Percentiles rank a stretch among this genome's conserved stretches.
Conservation (phyloP, 768 basidiomycete genomes). For the Cystoderma amianthinum region DNA sequence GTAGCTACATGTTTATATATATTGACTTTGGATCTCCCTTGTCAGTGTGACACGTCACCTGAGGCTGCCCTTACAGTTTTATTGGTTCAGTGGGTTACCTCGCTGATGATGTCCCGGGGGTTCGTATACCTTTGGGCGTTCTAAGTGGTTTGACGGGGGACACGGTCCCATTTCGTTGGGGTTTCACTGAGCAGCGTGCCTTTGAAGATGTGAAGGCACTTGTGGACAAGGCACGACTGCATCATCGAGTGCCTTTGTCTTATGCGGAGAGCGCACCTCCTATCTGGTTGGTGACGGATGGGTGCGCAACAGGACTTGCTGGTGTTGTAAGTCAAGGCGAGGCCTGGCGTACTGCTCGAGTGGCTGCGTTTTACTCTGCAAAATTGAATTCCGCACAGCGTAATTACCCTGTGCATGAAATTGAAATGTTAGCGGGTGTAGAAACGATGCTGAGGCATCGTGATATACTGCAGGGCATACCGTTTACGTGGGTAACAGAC, state of each 20-base stretch:
- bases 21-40: too few species aligned
- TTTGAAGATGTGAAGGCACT: constrained; percentile 22
- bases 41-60: too few species aligned
- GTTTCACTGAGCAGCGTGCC: constrained; percentile 11
- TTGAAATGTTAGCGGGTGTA: too few species aligned
- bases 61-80: too few species aligned
- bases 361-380: too few species aligned
- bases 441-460: too few species aligned
- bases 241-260: constrained; percentile 8
- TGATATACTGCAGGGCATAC: constrained; percentile 13
- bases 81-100: constrained; percentile 28
- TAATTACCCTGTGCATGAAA: too few species aligned
- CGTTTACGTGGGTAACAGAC: constrained; percentile 20
- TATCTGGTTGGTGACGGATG: constrained; percentile 20
- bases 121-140: constrained; percentile 21
- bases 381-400: too few species aligned
- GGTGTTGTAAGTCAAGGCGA: constrained; percentile 15
- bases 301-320: constrained; percentile 14
- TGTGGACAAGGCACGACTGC: constrained; percentile 6
- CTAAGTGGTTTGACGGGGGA: constrained; percentile 12
- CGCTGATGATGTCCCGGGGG: constrained; percentile 13
- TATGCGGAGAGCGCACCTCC: constrained; percentile 9
- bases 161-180: constrained; percentile 11
- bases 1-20: constrained; percentile 21
- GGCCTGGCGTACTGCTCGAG: constrained; percentile 14